These are phyloP conservation scores for Marsdenia floribunda DNA, from an alignment of 257 asterid species.

Conservation along the genomic window DNA sequence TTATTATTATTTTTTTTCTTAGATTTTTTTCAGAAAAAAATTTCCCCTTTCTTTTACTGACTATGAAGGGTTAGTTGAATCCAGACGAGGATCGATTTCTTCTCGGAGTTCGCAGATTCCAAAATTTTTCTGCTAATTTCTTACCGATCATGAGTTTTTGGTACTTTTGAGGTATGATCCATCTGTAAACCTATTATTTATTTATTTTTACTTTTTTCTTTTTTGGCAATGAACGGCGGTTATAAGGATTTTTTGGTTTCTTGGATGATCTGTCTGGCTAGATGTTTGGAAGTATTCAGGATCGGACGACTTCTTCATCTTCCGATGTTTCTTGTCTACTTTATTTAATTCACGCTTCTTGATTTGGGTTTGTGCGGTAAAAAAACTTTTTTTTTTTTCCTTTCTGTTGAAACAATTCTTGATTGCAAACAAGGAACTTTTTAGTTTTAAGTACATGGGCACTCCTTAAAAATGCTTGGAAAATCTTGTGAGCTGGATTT, in stretches of 20 bases:
- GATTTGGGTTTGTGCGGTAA: neutral
- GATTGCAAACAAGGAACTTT: neutral
- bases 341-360: neutral
- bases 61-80: neutral
- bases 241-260: conserved; percentile 12
- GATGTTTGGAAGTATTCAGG: conserved; percentile 11
- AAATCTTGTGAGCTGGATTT: conserved; percentile 8
- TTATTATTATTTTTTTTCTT: neutral
- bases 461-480: neutral
- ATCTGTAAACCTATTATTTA: conserved; percentile 12
- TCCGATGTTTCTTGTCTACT: neutral
- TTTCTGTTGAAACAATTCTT: neutral
- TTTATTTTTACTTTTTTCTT: neutral
- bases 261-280: conserved; percentile 31
- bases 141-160: conserved; percentile 47
- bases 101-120: conserved; percentile 4
- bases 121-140: neutral
- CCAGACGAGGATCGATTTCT: conserved; percentile 11
- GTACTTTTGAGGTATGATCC: conserved; percentile 37
- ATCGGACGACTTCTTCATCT: neutral
- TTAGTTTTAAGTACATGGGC: neutral
- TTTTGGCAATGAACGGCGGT: conserved; percentile 18
- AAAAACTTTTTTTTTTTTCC: neutral
- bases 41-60: neutral
- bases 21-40: neutral